A percentile compares a stretch with the other conserved stretches of the same genome.
Conservation (phyloP, 2,329 filamentous ascomycete species). For the Graphilbum fragrans region DNA sequence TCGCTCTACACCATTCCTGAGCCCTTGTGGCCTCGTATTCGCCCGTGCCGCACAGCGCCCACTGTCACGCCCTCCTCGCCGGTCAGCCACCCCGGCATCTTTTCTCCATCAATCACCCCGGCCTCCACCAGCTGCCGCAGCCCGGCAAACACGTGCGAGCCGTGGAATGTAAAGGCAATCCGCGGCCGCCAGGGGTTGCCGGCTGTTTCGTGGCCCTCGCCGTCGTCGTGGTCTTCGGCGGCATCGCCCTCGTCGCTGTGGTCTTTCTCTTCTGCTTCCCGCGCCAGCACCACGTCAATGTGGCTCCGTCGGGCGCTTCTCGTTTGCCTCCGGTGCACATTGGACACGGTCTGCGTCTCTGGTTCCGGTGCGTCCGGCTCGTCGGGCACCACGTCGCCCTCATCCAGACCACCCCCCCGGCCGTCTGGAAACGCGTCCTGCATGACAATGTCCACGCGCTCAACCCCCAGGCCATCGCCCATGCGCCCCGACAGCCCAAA, state of each 20-base stretch:
- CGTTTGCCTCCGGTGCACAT: background rate
- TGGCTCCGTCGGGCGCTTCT: conserved; percentile 18
- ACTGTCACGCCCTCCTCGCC: conserved; percentile 73
- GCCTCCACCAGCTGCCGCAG: conserved; percentile 66
- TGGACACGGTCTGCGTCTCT: background rate
- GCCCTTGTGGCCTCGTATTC: conserved; percentile 47
- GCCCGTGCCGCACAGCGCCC: conserved; percentile 55
- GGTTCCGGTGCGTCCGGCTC: conserved; percentile 8
- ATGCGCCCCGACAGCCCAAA: conserved; percentile 52
- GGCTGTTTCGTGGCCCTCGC: conserved; percentile 13
- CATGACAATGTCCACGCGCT: conserved; percentile 47
- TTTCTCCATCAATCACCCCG: conserved; percentile 61
- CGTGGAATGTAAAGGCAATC: conserved; percentile 57
- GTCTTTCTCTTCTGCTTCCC: conserved; percentile 18
- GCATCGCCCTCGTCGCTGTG: conserved; percentile 15
- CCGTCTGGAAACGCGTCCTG: conserved; percentile 40
- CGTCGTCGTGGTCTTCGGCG: conserved; percentile 3
- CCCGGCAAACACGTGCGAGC: conserved; percentile 69
- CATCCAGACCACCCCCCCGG: conserved; percentile 1
- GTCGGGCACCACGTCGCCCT: conserved; percentile 2
- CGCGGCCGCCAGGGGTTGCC: conserved; percentile 38
- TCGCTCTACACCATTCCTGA: conserved; percentile 30
- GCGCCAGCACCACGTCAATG: conserved; percentile 21
- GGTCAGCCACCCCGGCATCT: conserved; percentile 85
- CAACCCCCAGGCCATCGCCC: conserved; percentile 48